phyloP scores from a whole-genome alignment of 2,329 filamentous ascomycete species.

The Hymenoscyphus salicellus region DNA sequence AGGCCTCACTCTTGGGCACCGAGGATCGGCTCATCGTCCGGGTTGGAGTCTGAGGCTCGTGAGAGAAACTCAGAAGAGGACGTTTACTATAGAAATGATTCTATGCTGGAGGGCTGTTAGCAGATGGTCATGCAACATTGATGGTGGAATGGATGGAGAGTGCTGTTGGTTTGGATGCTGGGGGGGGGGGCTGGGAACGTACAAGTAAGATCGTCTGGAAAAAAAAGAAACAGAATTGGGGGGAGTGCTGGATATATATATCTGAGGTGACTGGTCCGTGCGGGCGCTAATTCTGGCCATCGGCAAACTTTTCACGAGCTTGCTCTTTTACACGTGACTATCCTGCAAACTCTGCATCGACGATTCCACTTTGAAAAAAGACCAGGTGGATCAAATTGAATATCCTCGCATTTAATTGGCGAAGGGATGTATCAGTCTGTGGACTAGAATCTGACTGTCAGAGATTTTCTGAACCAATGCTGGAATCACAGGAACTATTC shows the following conservation, averaged over 20 bases:
- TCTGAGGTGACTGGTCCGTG: not conserved
- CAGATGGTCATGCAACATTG: not conserved
- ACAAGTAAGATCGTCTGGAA: slow-evolving; percentile 17
- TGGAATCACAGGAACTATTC: too few species aligned
- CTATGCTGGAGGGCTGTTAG: slow-evolving; percentile 42
- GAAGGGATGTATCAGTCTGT: too few species aligned
- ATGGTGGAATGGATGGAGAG: not conserved
- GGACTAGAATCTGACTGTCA: too few species aligned
- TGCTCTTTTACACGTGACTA: not conserved
- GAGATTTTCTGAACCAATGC: too few species aligned
- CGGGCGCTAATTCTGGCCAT: not conserved
- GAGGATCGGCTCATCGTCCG: slow-evolving; percentile 94
- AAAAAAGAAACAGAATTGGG: slow-evolving; percentile 6
- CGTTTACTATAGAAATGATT: slow-evolving; percentile 99
- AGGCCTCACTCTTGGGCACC: slow-evolving; percentile 82
- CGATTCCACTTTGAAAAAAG: too few species aligned
- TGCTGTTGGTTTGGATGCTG: not conserved
- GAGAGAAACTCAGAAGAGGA: slow-evolving; percentile 88
- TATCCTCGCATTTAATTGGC: too few species aligned
- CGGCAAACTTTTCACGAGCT: not conserved
- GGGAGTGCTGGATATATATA: not conserved
- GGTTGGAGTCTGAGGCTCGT: slow-evolving; percentile 91
- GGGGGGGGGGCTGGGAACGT: slow-evolving; percentile 8
- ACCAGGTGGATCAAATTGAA: too few species aligned
- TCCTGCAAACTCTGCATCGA: too few species aligned